Evolutionary conservation across 176 grass and related monocot genomes (phyloP).

Genomic region (Zea mays): DNA sequence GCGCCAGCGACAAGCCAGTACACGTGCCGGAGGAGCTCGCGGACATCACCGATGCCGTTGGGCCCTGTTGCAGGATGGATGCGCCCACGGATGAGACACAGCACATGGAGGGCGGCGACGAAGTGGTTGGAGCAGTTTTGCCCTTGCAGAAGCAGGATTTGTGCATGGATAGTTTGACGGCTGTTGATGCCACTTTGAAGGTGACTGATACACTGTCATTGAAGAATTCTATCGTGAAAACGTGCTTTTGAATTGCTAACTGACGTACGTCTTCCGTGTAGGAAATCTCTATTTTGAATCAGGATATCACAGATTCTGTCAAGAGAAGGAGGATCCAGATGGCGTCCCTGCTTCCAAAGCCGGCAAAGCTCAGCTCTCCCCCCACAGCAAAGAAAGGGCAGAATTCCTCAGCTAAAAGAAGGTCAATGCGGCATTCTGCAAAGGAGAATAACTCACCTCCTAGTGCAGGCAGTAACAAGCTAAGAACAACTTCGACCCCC

Average conservation of each 20-base stretch:
- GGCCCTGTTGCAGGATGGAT: not conserved
- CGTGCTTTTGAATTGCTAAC: not conserved
- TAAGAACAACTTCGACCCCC: constrained; percentile 17
- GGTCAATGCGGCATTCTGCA: constrained; percentile 16
- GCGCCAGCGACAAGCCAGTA: not conserved
- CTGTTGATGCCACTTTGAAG: constrained; percentile 27
- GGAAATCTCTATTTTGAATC: constrained; percentile 66
- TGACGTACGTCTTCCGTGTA: constrained; percentile 27
- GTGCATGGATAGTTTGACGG: not conserved
- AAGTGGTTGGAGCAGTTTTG: not conserved
- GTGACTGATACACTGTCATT: not conserved
- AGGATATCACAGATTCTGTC: constrained; percentile 17
- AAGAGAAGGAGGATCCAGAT: constrained; percentile 47
- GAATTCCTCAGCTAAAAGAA: constrained; percentile 15
- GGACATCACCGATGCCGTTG: not conserved
- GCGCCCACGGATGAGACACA: not conserved
- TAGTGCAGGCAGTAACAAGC: constrained; percentile 11
- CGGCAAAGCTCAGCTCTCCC: constrained; percentile 33
- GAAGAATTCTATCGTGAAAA: not conserved
- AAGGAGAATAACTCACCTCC: constrained; percentile 68
- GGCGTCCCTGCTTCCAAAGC: constrained; percentile 45
- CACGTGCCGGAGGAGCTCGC: not conserved
- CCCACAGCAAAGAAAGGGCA: constrained; percentile 29
- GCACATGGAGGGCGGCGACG: not conserved
- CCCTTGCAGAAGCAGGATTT: constrained; percentile 14